Conservation (phyloP, 2,329 filamentous ascomycete genomes). For the Orbilia blumenaviensis region DNA sequence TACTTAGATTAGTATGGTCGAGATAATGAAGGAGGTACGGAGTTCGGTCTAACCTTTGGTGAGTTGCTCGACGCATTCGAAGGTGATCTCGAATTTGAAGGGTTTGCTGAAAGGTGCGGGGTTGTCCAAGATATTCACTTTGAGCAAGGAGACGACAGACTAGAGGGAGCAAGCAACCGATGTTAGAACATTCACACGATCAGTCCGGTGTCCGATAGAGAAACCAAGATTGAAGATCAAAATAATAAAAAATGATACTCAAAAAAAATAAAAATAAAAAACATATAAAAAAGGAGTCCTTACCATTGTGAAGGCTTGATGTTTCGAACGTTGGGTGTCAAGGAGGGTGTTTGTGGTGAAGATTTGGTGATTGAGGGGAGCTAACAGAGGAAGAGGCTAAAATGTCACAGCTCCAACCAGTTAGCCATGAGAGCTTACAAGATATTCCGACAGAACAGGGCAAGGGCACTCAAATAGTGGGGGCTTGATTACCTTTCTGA, state of each 20-base stretch:
- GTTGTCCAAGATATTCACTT: constrained; percentile 96
- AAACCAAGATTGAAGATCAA: no score
- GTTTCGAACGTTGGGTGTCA: constrained; percentile 5
- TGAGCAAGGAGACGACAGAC: constrained; percentile 95
- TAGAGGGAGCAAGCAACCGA: constrained; percentile 64
- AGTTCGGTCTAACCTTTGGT: constrained; percentile 75
- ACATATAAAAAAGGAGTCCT: constrained; percentile 5
- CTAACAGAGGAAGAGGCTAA: constrained; percentile 1
- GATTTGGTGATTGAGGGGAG: constrained; percentile 8
- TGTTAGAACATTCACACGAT: constrained; percentile 62
- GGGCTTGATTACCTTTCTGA: neutral
- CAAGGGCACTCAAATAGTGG: neutral
- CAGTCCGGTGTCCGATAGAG: no score
- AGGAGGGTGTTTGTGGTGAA: neutral
- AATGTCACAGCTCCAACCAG: constrained; percentile 11
- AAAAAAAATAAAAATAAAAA: constrained; percentile 17
- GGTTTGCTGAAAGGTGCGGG: constrained; percentile 90
- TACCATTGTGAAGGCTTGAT: constrained; percentile 38
- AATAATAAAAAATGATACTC: no score
- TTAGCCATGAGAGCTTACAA: constrained; percentile 24
- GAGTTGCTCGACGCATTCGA: constrained; percentile 93
- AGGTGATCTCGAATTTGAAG: constrained; percentile 98
- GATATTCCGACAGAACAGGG: neutral
- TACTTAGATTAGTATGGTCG: neutral
- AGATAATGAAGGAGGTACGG: neutral